These are phyloP conservation scores for Candida tibetensis DNA, from an alignment of 805 yeast genomes.

Conservation along the genomic window DNA sequence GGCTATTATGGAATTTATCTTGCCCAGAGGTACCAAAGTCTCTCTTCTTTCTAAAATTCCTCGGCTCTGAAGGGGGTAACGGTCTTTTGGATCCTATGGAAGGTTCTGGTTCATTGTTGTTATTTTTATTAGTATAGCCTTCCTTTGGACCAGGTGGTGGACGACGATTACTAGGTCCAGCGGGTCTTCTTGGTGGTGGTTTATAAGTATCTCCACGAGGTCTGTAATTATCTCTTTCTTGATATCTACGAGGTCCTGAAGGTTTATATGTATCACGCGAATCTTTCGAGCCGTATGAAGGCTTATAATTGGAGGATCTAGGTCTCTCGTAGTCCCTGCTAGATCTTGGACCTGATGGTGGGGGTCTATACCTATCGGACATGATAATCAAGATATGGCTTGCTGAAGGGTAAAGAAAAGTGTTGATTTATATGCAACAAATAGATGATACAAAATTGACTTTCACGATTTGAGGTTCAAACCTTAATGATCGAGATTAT, in stretches of 20 bases:
- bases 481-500: no score
- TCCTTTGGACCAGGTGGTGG: neutral
- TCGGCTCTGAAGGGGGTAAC: conserved; percentile 11
- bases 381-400: conserved; percentile 16
- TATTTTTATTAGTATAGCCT: no score
- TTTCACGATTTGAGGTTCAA: no score
- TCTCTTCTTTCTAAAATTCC: conserved; percentile 8
- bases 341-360: conserved; percentile 27
- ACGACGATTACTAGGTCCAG: neutral
- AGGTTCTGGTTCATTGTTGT: neutral
- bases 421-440: no score
- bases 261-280: conserved; percentile 4
- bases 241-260: conserved; percentile 19
- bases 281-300: neutral
- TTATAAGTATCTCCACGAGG: conserved; percentile 12
- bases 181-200: conserved; percentile 1
- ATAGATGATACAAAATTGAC: no score
- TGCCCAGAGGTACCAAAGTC: conserved; percentile 1
- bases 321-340: conserved; percentile 13
- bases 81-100: conserved; percentile 8
- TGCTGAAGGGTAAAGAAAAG: no score
- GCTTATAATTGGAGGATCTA: conserved; percentile 1
- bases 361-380: conserved; percentile 36
- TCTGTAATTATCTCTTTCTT: conserved; percentile 24
- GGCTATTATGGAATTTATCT: neutral